phyloP scores from a whole-genome alignment of 2,329 filamentous ascomycete genomes.

The Hymenoscyphus occultus region DNA sequence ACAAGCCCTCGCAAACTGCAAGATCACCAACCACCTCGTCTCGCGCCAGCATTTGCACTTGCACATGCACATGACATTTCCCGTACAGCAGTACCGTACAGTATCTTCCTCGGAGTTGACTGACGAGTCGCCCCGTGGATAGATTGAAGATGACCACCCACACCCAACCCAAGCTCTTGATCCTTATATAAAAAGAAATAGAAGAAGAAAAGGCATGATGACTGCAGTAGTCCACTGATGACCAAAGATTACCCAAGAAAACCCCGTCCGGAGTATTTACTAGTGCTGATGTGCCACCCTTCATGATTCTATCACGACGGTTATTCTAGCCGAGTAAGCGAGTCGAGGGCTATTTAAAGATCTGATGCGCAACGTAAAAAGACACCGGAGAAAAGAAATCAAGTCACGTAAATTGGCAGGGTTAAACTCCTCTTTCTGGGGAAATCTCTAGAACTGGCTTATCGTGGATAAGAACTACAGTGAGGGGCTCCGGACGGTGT shows the following conservation, averaged over 20 bases:
- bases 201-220: not conserved
- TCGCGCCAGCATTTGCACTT: not conserved
- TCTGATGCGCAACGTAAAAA: not conserved
- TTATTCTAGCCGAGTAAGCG: not conserved
- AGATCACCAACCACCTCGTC: constrained; percentile 5
- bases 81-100: no score
- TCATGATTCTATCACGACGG: no score
- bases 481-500: not conserved
- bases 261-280: not conserved
- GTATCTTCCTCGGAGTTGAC: not conserved
- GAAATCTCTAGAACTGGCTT: not conserved
- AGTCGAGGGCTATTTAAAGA: constrained; percentile 1
- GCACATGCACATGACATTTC: no score
- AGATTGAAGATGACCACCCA: constrained; percentile 2
- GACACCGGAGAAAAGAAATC: not conserved
- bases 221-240: not conserved
- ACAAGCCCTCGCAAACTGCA: not conserved
- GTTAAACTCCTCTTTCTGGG: not conserved
- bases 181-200: not conserved
- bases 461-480: not conserved
- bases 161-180: not conserved
- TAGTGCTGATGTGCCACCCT: not conserved
- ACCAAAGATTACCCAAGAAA: not conserved
- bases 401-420: not conserved
- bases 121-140: not conserved